These are phyloP conservation scores for Rubia balearica DNA, from an alignment of 305 asterid species.

Conservation along the genomic window DNA sequence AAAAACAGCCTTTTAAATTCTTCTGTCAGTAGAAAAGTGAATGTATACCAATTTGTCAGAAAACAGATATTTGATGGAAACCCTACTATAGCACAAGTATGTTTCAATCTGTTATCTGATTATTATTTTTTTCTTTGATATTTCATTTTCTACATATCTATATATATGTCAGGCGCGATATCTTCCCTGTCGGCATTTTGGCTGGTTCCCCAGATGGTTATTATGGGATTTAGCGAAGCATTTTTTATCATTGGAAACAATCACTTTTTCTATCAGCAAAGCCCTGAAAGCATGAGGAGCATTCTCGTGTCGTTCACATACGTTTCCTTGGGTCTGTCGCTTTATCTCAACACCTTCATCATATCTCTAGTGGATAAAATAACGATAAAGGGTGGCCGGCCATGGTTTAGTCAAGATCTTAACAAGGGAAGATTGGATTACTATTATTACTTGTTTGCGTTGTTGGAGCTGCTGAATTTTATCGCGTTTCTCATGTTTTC, in stretches of 20 bases:
- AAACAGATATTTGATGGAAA: not conserved
- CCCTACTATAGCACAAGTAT: no score
- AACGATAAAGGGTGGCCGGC: slow-evolving; percentile 8
- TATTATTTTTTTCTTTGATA: no score
- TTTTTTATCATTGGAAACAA: slow-evolving; percentile 40
- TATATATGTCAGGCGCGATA: not conserved
- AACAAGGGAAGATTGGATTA: slow-evolving; percentile 45
- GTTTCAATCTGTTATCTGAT: no score
- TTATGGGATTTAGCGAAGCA: slow-evolving; percentile 54
- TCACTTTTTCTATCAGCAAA: slow-evolving; percentile 59
- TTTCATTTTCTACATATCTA: no score
- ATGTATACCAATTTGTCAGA: no score
- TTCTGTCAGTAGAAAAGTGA: not conserved
- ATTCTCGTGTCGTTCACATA: slow-evolving; percentile 48
- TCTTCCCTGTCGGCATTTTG: slow-evolving; percentile 14
- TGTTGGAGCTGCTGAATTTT: slow-evolving; percentile 26
- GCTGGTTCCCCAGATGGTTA: slow-evolving; percentile 44
- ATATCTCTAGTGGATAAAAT: slow-evolving; percentile 29
- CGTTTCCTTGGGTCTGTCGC: slow-evolving; percentile 36
- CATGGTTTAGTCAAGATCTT: slow-evolving; percentile 25
- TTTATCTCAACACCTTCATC: slow-evolving; percentile 42
- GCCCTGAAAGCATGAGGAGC: slow-evolving; percentile 79
- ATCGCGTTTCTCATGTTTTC: slow-evolving; percentile 30
- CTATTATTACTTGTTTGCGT: slow-evolving; percentile 32
- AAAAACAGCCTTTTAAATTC: no score